A percentile compares a stretch with the other conserved stretches of the same genome.
These are phyloP conservation scores for Sarocladium kiliense DNA, from an alignment of 2,329 filamentous ascomycete species.

Conservation along the genomic window DNA sequence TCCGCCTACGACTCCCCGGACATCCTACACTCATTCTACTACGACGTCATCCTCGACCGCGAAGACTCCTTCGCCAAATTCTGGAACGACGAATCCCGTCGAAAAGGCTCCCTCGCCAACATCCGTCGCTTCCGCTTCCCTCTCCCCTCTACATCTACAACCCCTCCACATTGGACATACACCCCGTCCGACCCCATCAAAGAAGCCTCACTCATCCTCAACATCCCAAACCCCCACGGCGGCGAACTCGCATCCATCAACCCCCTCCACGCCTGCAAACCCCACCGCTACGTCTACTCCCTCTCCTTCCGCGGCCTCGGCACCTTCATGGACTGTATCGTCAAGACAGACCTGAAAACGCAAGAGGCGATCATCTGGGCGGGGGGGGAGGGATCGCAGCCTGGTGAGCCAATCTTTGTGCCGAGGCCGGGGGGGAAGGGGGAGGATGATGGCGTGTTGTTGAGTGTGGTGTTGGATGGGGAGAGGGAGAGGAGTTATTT, in stretches of 20 bases:
- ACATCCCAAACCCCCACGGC: slow-evolving; percentile 46
- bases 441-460: slow-evolving; percentile 60
- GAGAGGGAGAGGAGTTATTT: slow-evolving; percentile 56
- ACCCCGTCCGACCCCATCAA: not conserved
- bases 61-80: slow-evolving; percentile 39
- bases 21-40: slow-evolving; percentile 63
- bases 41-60: slow-evolving; percentile 58
- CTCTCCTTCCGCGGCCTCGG: slow-evolving; percentile 51
- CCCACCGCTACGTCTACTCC: slow-evolving; percentile 58
- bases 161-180: not conserved
- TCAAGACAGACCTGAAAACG: slow-evolving; percentile 59
- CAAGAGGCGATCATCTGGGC: slow-evolving; percentile 52
- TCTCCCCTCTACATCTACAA: slow-evolving; percentile 19
- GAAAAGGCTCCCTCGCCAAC: slow-evolving; percentile 28
- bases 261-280: slow-evolving; percentile 43
- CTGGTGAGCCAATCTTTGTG: slow-evolving; percentile 66
- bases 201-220: slow-evolving; percentile 27
- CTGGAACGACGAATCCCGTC: slow-evolving; percentile 34
- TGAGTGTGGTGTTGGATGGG: slow-evolving; percentile 62
- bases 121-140: slow-evolving; percentile 41
- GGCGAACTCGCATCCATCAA: slow-evolving; percentile 67
- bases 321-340: slow-evolving; percentile 56
- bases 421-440: slow-evolving; percentile 29
- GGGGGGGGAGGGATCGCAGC: slow-evolving; percentile 52
- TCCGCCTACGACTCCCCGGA: slow-evolving; percentile 59